Evolutionary conservation across 2,329 filamentous ascomycete species (phyloP).

Genomic region (Monosporascus sp.): DNA sequence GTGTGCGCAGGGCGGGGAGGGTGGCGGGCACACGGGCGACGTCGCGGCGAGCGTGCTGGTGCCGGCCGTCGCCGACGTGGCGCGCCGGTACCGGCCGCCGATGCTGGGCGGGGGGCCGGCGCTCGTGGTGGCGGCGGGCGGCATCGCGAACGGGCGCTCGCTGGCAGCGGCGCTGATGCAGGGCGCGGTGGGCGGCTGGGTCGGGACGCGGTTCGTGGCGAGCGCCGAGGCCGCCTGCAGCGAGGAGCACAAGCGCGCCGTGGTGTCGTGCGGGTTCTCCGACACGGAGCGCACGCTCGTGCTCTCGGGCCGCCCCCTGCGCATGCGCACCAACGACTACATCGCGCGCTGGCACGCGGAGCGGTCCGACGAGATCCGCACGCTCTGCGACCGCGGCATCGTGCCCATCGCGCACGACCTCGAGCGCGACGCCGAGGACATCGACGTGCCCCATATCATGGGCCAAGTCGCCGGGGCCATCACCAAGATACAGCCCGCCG

Average conservation of each 20-base stretch:
- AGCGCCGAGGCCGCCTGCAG: conserved; percentile 75
- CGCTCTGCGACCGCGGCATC: conserved; percentile 69
- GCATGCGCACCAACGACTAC: conserved; percentile 79
- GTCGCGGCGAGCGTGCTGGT: conserved; percentile 82
- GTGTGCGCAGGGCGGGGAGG: conserved; percentile 88
- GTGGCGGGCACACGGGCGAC: conserved; percentile 87
- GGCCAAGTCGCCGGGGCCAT: conserved; percentile 85
- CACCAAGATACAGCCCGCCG: conserved; percentile 71
- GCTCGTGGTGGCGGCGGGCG: conserved; percentile 83
- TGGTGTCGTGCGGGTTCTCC: conserved; percentile 72
- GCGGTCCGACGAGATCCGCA: conserved; percentile 64
- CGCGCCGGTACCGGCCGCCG: conserved; percentile 63
- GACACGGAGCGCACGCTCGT: conserved; percentile 82
- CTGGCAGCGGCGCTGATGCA: conserved; percentile 81
- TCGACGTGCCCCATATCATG: conserved; percentile 88
- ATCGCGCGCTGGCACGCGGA: conserved; percentile 73
- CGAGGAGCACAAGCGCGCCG: conserved; percentile 75
- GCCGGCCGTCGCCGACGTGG: conserved; percentile 81
- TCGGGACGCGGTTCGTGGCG: conserved; percentile 89
- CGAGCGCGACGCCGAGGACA: conserved; percentile 71
- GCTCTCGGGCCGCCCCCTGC: conserved; percentile 72
- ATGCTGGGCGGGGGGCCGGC: conserved; percentile 64
- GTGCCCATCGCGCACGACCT: conserved; percentile 80
- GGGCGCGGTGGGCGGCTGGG: conserved; percentile 86
- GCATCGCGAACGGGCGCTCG: conserved; percentile 75